phyloP scores from a whole-genome alignment of 345 rosid genomes.

The Limnanthes douglasii region DNA sequence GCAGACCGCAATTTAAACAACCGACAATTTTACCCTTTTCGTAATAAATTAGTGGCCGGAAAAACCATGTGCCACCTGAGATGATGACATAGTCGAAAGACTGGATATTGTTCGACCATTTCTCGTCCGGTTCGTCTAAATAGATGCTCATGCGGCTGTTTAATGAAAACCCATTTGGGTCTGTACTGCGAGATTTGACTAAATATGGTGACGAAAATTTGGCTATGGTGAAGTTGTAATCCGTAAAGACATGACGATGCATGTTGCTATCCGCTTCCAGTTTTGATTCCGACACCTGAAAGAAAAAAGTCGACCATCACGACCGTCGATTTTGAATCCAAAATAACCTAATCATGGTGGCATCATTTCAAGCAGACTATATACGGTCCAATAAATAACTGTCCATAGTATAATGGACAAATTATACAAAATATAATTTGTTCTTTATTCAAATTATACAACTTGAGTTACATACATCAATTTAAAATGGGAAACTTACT shows the following conservation, averaged over 20 bases:
- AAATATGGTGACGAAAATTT: constrained; percentile 49
- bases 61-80: constrained; percentile 68
- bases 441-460: too few species aligned
- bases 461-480: too few species aligned
- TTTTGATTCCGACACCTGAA: constrained; percentile 19
- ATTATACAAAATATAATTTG: too few species aligned
- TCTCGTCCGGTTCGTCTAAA: constrained; percentile 38
- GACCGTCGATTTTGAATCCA: too few species aligned
- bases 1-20: constrained; percentile 41
- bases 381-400: too few species aligned
- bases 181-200: constrained; percentile 26
- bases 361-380: too few species aligned
- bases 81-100: constrained; percentile 49
- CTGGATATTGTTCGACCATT: constrained; percentile 38
- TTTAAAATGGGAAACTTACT: constrained; percentile 38
- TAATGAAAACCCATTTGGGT: constrained; percentile 23
- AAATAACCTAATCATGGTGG: too few species aligned
- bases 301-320: too few species aligned
- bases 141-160: constrained; percentile 43
- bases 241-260: too few species aligned
- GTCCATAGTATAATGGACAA: too few species aligned
- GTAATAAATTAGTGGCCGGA: constrained; percentile 33
- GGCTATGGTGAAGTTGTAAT: constrained; percentile 30
- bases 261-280: constrained; percentile 12
- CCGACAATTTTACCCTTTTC: constrained; percentile 33